Base-by-base conservation (phyloP, 2,329 filamentous ascomycete genomes). In the Curvularia verruculosa region DNA sequence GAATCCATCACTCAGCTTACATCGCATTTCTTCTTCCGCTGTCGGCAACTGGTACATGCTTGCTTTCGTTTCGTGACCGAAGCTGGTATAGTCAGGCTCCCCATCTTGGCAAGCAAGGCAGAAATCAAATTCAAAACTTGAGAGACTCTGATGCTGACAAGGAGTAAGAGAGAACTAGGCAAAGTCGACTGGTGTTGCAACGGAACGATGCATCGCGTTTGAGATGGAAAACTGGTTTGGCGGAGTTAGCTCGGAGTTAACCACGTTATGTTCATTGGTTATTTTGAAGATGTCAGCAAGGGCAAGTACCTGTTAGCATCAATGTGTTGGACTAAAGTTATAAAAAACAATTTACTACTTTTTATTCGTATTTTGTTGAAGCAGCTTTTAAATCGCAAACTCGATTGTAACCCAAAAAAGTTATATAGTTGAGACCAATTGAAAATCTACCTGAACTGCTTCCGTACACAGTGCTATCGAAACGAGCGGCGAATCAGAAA, bases 21-120 rank as follows among this genome's bases (percentile, higher is more conserved):
- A 57, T 72, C 68, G 56, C 72, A 74, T 55, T 67, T 61, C 48
- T 67, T 73, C 56, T 75, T 75, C n/a, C 71, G 70, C 23, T 70
- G 66, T n/a, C 72, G 58, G 39, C 72, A 75, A 46, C 63, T 69
- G 21, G 45, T 66, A 36, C 72, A 75, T 19, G 71, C 70, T 53
- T 71, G 71, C 54, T 75, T 75, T 46, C 71, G 59, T 53, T 75
- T 72, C n/a, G 61, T 58, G 9, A 69, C 54, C 5, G 69, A 69
- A n/a, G 62, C 69, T 29, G 70, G 60, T 10, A 59, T 50, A 18
- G 63, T 66, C 5, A 70, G 50, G n/a, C 54, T 60, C 26, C 64
- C 58, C 64, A 68, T 68, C n/a, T 18, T 54, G 19, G 37, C 40
- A 19, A n/a, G 9, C 18, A 13, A 44, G 18, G 15, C 2, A 5